These are phyloP conservation scores for Monosporozyma unispora DNA, from an alignment of 805 yeast species.

Conservation along the genomic window DNA sequence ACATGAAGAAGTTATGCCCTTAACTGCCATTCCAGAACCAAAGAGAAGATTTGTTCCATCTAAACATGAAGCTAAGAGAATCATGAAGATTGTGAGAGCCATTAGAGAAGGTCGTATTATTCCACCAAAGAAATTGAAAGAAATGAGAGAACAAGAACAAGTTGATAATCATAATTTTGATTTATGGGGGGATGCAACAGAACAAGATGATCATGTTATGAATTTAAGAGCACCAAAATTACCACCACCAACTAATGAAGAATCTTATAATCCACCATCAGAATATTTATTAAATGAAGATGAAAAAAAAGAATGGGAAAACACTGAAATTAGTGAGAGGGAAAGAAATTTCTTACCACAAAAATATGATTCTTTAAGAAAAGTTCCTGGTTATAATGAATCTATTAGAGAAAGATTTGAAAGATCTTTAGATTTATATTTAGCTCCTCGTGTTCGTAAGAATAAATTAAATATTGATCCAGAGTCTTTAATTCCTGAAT, in stretches of 20 bases:
- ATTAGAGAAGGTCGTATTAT: slow-evolving; percentile 92
- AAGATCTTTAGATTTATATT: slow-evolving; percentile 83
- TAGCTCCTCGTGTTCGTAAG: slow-evolving; percentile 93
- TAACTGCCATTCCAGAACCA: slow-evolving; percentile 92
- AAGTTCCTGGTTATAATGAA: slow-evolving; percentile 88
- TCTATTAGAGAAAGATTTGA: slow-evolving; percentile 85
- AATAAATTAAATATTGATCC: slow-evolving; percentile 91
- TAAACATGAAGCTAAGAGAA: slow-evolving; percentile 89
- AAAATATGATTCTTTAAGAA: slow-evolving; percentile 71
- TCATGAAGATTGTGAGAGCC: slow-evolving; percentile 93
- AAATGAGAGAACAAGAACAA: slow-evolving; percentile 41
- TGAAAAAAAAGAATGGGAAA: slow-evolving; percentile 64
- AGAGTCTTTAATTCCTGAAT: slow-evolving; percentile 87
- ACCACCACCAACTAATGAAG: slow-evolving; percentile 94
- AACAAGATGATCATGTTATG: slow-evolving; percentile 67
- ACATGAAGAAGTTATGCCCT: slow-evolving; percentile 78
- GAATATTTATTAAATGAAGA: slow-evolving; percentile 80
- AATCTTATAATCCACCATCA: slow-evolving; percentile 94
- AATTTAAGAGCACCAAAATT: slow-evolving; percentile 89
- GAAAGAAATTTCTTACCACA: slow-evolving; percentile 74
- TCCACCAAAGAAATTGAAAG: slow-evolving; percentile 53
- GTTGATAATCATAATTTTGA: slow-evolving; percentile 56
- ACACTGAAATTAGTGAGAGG: slow-evolving; percentile 64
- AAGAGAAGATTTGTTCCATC: slow-evolving; percentile 95
- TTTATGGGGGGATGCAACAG: slow-evolving; percentile 74